Conservation (phyloP, 805 yeast genomes). For the Wickerhamiella vanderwaltii region DNA sequence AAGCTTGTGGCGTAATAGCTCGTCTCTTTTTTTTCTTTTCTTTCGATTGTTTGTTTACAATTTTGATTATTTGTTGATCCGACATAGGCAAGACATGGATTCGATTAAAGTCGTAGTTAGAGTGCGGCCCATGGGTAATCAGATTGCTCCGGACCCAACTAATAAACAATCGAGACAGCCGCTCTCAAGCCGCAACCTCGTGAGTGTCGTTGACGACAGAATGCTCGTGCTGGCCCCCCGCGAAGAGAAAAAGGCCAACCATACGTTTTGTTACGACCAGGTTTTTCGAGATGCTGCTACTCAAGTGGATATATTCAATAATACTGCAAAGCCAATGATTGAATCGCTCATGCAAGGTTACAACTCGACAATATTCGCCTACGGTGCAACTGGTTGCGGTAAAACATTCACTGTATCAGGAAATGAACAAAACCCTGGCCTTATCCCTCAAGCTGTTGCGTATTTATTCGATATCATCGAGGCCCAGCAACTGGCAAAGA, state of each 20-base stretch:
- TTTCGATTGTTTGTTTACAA: no score
- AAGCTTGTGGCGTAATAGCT: no score
- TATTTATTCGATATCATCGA: conserved; percentile 59
- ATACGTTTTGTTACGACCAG: conserved; percentile 69
- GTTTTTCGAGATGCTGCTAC: conserved; percentile 54
- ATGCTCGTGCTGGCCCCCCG: conserved; percentile 79
- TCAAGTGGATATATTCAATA: conserved; percentile 55
- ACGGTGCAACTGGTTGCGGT: conserved; percentile 97
- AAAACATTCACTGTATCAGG: conserved; percentile 88
- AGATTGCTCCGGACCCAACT: neutral
- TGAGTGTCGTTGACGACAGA: conserved; percentile 72
- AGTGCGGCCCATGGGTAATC: conserved; percentile 3
- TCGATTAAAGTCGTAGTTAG: conserved; percentile 4
- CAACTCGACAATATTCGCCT: conserved; percentile 87
- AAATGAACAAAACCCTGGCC: conserved; percentile 57
- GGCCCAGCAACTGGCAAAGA: conserved; percentile 38
- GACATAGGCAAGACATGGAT: conserved; percentile 5
- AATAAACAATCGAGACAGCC: no score
- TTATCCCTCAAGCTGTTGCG: conserved; percentile 64
- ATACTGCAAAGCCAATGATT: conserved; percentile 59
- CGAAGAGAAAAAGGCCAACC: neutral
- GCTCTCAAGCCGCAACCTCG: conserved; percentile 33
- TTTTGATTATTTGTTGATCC: no score
- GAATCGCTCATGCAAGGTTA: conserved; percentile 71
- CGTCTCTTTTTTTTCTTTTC: no score